Percentiles rank a stretch among this genome's conserved stretches.
phyloP scores from a whole-genome alignment of 441 rosid genomes.

The Bocquillonia castaneifolia region DNA sequence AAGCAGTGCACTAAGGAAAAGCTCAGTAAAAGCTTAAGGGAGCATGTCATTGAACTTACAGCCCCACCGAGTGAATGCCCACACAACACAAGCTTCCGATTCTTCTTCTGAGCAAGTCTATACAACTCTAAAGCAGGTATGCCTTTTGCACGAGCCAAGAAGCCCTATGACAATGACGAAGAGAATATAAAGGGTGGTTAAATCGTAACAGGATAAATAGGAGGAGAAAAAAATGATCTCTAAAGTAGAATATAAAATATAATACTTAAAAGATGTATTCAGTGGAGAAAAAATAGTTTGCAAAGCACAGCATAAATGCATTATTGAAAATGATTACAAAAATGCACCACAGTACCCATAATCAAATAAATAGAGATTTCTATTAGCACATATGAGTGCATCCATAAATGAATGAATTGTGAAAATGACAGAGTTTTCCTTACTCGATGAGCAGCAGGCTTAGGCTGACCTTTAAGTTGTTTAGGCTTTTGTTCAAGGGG shows the following conservation, averaged over 20 bases:
- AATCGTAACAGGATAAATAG: conserved; percentile 8
- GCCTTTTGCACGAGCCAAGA: conserved; percentile 97
- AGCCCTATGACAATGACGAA: conserved; percentile 51
- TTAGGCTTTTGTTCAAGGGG: conserved; percentile 49
- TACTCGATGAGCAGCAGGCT: conserved; percentile 98
- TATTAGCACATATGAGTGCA: not conserved
- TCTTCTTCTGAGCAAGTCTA: conserved; percentile 93
- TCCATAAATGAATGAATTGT: conserved; percentile 5
- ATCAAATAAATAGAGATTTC: conserved; percentile 3
- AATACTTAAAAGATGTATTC: too few species aligned
- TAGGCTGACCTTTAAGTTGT: conserved; percentile 52
- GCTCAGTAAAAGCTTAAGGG: conserved; percentile 7
- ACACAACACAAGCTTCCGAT: conserved; percentile 90
- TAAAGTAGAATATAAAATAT: not conserved
- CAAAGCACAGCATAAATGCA: not conserved
- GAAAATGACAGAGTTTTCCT: conserved; percentile 19
- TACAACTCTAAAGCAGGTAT: conserved; percentile 95
- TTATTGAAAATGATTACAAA: not conserved
- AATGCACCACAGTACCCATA: not conserved
- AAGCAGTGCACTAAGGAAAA: conserved; percentile 6
- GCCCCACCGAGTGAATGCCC: conserved; percentile 99
- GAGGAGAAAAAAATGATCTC: not conserved
- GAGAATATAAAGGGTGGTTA: conserved; percentile 11
- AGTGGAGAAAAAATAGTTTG: conserved; percentile 2
- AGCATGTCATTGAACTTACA: conserved; percentile 43